These are phyloP conservation scores for Alternaria novae-zelandiae DNA, from an alignment of 2,329 filamentous ascomycete species.

Conservation along the genomic window DNA sequence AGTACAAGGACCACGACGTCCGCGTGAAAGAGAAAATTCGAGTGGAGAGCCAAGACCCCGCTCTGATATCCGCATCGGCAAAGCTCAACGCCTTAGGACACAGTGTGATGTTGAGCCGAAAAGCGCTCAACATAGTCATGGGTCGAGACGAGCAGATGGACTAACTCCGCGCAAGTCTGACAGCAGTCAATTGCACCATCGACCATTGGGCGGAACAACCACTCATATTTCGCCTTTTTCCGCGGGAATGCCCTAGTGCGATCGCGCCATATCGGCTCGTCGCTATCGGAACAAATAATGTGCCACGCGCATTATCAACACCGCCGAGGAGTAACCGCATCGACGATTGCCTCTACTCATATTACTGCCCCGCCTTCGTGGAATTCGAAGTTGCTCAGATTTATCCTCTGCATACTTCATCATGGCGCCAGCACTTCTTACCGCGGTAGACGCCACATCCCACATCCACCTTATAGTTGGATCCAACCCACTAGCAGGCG, in stretches of 20 bases:
- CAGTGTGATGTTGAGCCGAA: constrained; percentile 71
- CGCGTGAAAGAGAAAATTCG: constrained; percentile 88
- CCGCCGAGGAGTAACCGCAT: constrained; percentile 15
- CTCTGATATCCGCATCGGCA: constrained; percentile 79
- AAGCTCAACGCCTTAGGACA: constrained; percentile 82
- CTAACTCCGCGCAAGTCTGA: constrained; percentile 23
- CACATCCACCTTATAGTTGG: constrained; percentile 87
- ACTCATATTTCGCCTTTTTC: constrained; percentile 21
- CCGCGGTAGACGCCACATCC: constrained; percentile 71
- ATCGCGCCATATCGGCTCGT: constrained; percentile 35
- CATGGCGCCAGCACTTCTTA: constrained; percentile 68
- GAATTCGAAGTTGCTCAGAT: neutral
- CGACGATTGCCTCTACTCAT: constrained; percentile 14
- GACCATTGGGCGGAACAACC: constrained; percentile 12
- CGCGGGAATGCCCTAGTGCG: constrained; percentile 24
- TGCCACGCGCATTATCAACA: constrained; percentile 20
- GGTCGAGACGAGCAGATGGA: constrained; percentile 60
- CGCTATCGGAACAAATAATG: constrained; percentile 44
- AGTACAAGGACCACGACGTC: constrained; percentile 73
- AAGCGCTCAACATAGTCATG: constrained; percentile 80
- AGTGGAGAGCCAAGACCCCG: constrained; percentile 89
- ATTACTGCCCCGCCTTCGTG: constrained; percentile 4
- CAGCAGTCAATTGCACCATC: constrained; percentile 15
- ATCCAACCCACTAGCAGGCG: constrained; percentile 83
- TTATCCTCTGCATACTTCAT: neutral